These are phyloP conservation scores for Tetragonia tetragonoides DNA, from an alignment of 148 eudicot species.

Conservation along the genomic window DNA sequence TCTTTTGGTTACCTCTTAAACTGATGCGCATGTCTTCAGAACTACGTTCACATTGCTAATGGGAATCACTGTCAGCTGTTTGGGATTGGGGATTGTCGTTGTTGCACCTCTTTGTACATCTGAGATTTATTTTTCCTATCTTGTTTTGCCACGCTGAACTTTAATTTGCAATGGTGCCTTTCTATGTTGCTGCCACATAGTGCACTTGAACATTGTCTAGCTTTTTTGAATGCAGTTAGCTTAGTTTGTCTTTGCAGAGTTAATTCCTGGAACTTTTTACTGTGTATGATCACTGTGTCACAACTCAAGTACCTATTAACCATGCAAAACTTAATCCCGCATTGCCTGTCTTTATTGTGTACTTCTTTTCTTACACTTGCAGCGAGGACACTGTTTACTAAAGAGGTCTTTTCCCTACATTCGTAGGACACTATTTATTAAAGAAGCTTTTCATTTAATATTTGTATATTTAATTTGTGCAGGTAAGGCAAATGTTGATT, in stretches of 20 bases:
- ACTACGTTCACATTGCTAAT: background rate
- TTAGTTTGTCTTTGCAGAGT: too few relatives aligned
- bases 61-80: background rate
- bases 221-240: background rate
- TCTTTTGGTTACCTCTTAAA: too few relatives aligned
- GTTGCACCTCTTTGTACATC: background rate
- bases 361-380: background rate
- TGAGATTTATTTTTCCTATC: background rate
- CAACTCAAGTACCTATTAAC: background rate
- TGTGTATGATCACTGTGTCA: too few relatives aligned
- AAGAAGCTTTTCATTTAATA: background rate
- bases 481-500: constrained; percentile 97
- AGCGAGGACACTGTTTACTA: background rate
- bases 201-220: background rate
- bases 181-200: background rate
- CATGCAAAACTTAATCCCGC: background rate
- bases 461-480: constrained; percentile 24
- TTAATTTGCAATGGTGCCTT: background rate
- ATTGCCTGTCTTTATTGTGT: background rate
- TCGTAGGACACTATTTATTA: background rate
- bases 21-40: too few relatives aligned
- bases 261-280: too few relatives aligned
- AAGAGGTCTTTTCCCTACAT: background rate
- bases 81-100: constrained; percentile 1
- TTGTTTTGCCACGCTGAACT: too few relatives aligned